Conservation (phyloP, 768 basidiomycete genomes). For the Leccinum uliginosum region DNA sequence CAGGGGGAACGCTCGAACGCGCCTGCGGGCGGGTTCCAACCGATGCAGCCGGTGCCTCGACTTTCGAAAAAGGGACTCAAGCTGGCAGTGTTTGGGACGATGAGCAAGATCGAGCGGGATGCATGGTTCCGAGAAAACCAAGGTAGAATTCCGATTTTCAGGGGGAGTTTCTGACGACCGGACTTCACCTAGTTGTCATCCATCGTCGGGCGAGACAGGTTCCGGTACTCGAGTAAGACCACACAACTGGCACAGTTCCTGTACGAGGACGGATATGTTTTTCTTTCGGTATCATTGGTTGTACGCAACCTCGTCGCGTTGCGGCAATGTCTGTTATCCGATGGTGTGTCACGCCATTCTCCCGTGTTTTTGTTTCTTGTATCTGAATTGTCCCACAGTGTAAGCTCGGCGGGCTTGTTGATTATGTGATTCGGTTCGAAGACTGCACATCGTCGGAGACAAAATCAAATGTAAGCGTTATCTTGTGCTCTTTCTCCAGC, state of each 20-base stretch:
- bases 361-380: not conserved
- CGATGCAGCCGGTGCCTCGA: constrained; percentile 37
- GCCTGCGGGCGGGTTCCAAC: constrained; percentile 13
- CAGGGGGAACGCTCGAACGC: constrained; percentile 15
- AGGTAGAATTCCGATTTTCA: constrained; percentile 44
- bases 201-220: constrained; percentile 98
- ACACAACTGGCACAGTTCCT: constrained; percentile 94
- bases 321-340: constrained; percentile 99
- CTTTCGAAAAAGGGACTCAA: constrained; percentile 54
- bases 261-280: constrained; percentile 96
- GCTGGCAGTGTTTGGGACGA: constrained; percentile 61
- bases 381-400: constrained; percentile 43
- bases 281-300: constrained; percentile 86
- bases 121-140: constrained; percentile 97
- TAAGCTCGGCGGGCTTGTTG: constrained; percentile 86
- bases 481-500: not conserved
- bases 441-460: constrained; percentile 94
- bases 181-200: constrained; percentile 56
- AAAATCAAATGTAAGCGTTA: constrained; percentile 85
- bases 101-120: constrained; percentile 86
- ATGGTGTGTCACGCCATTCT: constrained; percentile 53
- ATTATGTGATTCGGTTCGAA: constrained; percentile 98
- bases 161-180: not conserved
- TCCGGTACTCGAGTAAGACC: constrained; percentile 99
- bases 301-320: constrained; percentile 97